Evolutionary conservation across 208 protist species (phyloP), one percentile per base, ranked within the genome.

Genomic region (Crithidia bombi): DNA sequence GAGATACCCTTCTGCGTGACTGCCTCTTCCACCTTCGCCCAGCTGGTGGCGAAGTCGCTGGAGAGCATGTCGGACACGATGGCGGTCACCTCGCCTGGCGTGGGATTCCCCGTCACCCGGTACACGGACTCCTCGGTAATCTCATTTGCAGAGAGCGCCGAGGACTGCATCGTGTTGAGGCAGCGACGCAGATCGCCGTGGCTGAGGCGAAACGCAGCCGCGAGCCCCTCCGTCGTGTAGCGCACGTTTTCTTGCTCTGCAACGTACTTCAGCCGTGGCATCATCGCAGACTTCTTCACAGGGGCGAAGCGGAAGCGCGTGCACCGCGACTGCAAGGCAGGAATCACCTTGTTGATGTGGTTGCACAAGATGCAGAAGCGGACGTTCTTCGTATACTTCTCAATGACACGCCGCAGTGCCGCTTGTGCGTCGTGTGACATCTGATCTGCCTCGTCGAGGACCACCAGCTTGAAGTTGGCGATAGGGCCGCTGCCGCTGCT

Each of bases 341-440:
- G 94, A 21, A 98, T 98, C 38, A 98, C 93, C 57, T 96, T 98
- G 69, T 93, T 96, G 52, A 99, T 96, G 78, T 99, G 99, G 86
- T 99, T 99, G 90, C 98, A 99, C 43, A 99, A 92, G 9, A 99
- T 87, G 76, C 98, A 99, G 68, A 99, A 99, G 35, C 99, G 93
- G 17, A 96, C 96, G 73, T 98, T 99, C 43, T 72, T 81, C 0
- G 98, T 99, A 84, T 98, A 99, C 74, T 99, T 98, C 80, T 99
- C 98, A 55, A 99, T 99, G 1, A 99, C 90, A 59, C 98, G 87
- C 38, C 98, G 91, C 26, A 99, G 85, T n/a, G 98, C 98, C 0
- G 97, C 88, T 83, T 99, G 99, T 0, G 99, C 99, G 35, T 91
- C 89, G 65, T 94, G 84, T 10, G 98, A 99, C 98, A 99, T 99